Base-by-base conservation (phyloP, 164 flowering plant species). In the Dillenia suffruticosa region DNA sequence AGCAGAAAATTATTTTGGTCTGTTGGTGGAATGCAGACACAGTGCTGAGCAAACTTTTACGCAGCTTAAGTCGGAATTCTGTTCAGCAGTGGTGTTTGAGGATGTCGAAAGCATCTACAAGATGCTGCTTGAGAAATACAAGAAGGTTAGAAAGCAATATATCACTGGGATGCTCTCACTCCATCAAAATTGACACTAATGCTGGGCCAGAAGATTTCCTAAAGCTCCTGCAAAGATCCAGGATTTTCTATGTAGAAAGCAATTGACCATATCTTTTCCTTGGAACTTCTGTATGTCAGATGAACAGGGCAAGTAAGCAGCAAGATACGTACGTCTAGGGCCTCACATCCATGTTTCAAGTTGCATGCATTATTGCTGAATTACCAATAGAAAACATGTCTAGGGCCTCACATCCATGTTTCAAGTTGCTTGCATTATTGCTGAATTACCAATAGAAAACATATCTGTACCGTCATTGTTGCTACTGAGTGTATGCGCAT, bases 151-250 rank as follows among this genome's bases (percentile, higher is more conserved):
- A 70, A 78, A 71, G 66, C 87, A 89, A 55, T 85, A 83, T 61
- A 75, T 62, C 73, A 72, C 75, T 72, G 96, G 90, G 63, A 89
- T 89, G 92, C 80, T 89, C 58, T 75, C 89, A 1, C 67, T 89
- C 64, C 95, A 82, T 64, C 60, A 58, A 63, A 65, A 59, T 19
- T 60, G 19, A 56, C 15, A 15, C 49, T 44, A 9, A 15, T 49
- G 10, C 3, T n/a, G 14, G 2, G 46, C 43, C 16, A 46, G 19
- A 11, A 12, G 58, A 45, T 48, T 60, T 49, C 16, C n/a, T 59
- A 7, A n/a, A n/a, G 16, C 47, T 12, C 12, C 26, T 32, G 40
- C 0, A 7, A 32, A 32, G 40, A 32, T 32, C 7, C 7, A 7
- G 40, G 40, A 32, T 32, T 32, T 32, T 32, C 40, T 5, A 32